Percentiles rank a stretch among this genome's conserved stretches.
phyloP scores from a whole-genome alignment of 139 green algal genomes.

The Coelastrella sp. region DNA sequence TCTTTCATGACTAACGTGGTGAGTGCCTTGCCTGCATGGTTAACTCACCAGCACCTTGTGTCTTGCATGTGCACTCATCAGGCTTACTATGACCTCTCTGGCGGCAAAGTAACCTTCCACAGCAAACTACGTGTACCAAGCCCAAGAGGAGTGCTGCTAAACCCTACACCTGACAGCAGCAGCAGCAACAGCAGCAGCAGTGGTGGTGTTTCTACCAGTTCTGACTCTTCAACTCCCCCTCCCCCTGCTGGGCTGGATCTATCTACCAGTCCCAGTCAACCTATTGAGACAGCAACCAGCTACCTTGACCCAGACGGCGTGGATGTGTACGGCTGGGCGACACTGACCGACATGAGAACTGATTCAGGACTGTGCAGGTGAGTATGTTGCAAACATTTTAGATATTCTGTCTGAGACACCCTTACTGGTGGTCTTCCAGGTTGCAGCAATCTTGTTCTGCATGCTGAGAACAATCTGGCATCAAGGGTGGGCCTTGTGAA shows the following conservation, averaged over 20 bases:
- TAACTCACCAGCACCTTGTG: background rate
- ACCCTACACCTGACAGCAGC: background rate
- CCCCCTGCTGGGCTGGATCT: background rate
- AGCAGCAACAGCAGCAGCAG: background rate
- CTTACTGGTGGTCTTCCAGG: too few species aligned
- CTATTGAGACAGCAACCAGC: slow-evolving; percentile 4
- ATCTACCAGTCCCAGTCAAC: background rate
- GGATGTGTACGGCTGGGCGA: slow-evolving; percentile 39
- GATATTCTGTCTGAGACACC: too few species aligned
- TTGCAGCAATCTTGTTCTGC: too few species aligned
- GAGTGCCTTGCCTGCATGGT: too few species aligned
- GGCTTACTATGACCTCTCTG: slow-evolving; percentile 24
- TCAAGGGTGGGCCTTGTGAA: too few species aligned
- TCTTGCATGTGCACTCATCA: background rate
- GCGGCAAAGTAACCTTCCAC: slow-evolving; percentile 29
- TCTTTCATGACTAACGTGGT: background rate
- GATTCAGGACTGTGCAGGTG: slow-evolving; percentile 6
- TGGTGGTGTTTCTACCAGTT: background rate
- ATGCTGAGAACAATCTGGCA: too few species aligned
- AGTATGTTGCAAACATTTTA: background rate
- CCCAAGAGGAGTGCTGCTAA: background rate
- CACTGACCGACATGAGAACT: background rate
- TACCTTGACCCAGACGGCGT: slow-evolving; percentile 15
- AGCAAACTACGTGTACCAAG: slow-evolving; percentile 1
- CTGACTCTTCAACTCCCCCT: background rate